phyloP scores from a whole-genome alignment of 192 early-diverging fungal genomes.

The Coemansia sp. region DNA sequence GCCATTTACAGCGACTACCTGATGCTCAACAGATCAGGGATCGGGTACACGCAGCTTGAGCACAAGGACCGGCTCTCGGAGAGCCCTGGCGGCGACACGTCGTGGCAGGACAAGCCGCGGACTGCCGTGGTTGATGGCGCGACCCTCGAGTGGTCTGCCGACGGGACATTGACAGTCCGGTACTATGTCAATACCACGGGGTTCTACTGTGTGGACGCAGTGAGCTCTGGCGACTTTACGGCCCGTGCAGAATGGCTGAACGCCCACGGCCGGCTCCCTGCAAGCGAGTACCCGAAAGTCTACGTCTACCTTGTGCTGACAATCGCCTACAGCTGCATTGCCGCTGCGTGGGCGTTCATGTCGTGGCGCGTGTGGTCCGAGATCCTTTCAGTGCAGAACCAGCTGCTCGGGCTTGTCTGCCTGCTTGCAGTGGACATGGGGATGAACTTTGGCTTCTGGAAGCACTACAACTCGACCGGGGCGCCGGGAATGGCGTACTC shows the following conservation, averaged over 20 bases:
- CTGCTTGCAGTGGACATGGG: constrained; percentile 89
- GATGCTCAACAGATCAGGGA: constrained; percentile 31
- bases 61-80: constrained; percentile 16
- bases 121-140: constrained; percentile 27
- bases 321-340: constrained; percentile 68
- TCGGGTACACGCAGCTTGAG: constrained; percentile 36
- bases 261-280: constrained; percentile 79
- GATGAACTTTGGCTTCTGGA: constrained; percentile 83
- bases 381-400: constrained; percentile 88
- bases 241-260: constrained; percentile 64
- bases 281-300: constrained; percentile 83
- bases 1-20: constrained; percentile 40
- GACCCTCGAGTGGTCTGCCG: constrained; percentile 32
- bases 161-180: constrained; percentile 35
- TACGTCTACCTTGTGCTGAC: constrained; percentile 76
- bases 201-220: constrained; percentile 71
- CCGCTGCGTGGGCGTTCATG: constrained; percentile 68
- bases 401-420: constrained; percentile 75
- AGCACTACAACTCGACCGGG: constrained; percentile 61
- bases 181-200: constrained; percentile 74
- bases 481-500: constrained; percentile 59
- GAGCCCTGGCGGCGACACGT: constrained; percentile 22
- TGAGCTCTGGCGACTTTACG: constrained; percentile 41
- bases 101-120: constrained; percentile 22
- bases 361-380: constrained; percentile 81